Conservation (phyloP, 495 filamentous ascomycete genomes). For the Trichoderma gamsii region DNA sequence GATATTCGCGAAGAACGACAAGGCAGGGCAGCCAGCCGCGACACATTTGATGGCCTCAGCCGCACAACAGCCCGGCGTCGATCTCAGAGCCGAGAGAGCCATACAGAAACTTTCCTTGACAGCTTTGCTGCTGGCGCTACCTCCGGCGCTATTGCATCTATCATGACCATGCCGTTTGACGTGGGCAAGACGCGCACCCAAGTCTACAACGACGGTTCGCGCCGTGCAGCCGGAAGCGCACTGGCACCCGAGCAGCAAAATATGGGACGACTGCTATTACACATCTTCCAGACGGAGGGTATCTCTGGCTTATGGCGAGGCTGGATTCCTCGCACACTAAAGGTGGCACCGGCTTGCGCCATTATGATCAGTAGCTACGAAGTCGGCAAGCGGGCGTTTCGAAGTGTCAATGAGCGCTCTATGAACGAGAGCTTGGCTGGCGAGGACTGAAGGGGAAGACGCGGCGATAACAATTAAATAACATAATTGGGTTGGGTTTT, state of each 20-base stretch:
- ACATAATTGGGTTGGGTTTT: neutral
- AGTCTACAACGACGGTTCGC: conserved; percentile 53
- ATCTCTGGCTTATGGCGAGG: conserved; percentile 76
- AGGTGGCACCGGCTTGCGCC: conserved; percentile 94
- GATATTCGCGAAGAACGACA: conserved; percentile 51
- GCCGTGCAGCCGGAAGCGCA: conserved; percentile 23
- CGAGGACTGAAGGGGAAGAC: neutral
- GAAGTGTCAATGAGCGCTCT: conserved; percentile 65
- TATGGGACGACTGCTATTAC: conserved; percentile 74
- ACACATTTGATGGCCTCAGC: conserved; percentile 17
- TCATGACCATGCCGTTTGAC: conserved; percentile 94
- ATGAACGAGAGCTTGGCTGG: neutral
- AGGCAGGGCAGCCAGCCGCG: conserved; percentile 27
- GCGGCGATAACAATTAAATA: neutral
- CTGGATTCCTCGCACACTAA: conserved; percentile 84
- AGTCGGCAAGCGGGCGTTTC: conserved; percentile 83
- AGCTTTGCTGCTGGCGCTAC: conserved; percentile 79
- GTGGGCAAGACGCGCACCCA: conserved; percentile 95
- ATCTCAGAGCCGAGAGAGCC: conserved; percentile 49
- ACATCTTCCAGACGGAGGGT: conserved; percentile 85
- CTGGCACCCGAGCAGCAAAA: conserved; percentile 60
- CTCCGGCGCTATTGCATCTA: conserved; percentile 76
- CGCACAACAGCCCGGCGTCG: conserved; percentile 36
- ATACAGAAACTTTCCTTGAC: conserved; percentile 70
- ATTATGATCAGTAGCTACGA: conserved; percentile 99